Evolutionary conservation across 2,329 filamentous ascomycete species (phyloP).

Genomic region (Aureobasidium sp.): DNA sequence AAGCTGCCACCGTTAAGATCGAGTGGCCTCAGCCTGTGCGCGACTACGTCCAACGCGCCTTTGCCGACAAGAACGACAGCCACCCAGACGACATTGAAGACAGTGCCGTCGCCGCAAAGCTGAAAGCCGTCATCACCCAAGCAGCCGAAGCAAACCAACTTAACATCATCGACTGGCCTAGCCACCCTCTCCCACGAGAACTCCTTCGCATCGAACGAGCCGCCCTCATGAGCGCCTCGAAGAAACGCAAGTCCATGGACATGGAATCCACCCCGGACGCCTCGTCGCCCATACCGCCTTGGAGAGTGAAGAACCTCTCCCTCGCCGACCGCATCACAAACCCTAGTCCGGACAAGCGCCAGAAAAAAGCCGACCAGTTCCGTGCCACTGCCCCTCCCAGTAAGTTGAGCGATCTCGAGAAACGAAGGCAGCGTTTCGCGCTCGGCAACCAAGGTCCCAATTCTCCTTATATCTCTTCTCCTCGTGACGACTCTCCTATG

Average conservation of each 20-base stretch:
- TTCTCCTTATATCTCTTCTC: constrained; percentile 36
- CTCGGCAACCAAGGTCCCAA: constrained; percentile 43
- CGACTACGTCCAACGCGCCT: constrained; percentile 81
- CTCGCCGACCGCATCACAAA: constrained; percentile 68
- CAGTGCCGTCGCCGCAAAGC: constrained; percentile 69
- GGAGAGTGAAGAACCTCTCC: constrained; percentile 60
- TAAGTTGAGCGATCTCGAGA: constrained; percentile 89
- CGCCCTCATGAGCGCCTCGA: constrained; percentile 28
- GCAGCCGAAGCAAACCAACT: constrained; percentile 68
- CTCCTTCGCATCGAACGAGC: constrained; percentile 66
- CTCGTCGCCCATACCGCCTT: constrained; percentile 53
- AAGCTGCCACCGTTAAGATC: constrained; percentile 44
- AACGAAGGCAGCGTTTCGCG: constrained; percentile 81
- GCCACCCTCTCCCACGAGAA: constrained; percentile 74
- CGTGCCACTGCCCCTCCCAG: constrained; percentile 47
- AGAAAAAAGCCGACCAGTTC: constrained; percentile 25
- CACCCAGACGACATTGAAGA: constrained; percentile 26
- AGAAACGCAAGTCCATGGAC: constrained; percentile 77
- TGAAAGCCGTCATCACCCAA: constrained; percentile 77
- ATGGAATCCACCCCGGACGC: constrained; percentile 45
- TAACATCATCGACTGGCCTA: constrained; percentile 71
- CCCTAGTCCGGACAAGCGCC: constrained; percentile 36
- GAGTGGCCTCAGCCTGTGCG: constrained; percentile 79
- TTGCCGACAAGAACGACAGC: constrained; percentile 55
- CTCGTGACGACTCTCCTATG: constrained; percentile 40